phyloP scores from a whole-genome alignment of 768 basidiomycete genomes.

The Inosperma sp. region DNA sequence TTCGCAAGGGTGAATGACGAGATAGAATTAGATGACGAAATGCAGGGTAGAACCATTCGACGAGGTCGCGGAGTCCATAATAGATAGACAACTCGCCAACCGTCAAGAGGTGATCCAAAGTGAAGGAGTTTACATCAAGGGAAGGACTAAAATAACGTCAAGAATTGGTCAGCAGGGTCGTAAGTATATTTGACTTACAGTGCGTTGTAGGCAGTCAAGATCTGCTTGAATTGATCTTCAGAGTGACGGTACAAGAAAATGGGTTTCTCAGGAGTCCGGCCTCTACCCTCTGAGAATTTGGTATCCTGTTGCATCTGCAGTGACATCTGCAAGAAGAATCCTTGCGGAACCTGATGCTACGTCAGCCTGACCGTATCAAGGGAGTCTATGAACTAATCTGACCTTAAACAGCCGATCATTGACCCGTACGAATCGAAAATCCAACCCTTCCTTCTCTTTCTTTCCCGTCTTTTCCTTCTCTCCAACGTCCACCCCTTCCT shows the following conservation, averaged over 20 bases:
- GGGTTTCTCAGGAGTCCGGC: conserved; percentile 27
- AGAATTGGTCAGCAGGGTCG: conserved; percentile 12
- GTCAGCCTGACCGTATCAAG: neutral
- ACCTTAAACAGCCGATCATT: conserved; percentile 26
- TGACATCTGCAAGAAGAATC: conserved; percentile 21
- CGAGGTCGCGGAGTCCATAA: conserved; percentile 34
- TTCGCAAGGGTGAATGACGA: conserved; percentile 24
- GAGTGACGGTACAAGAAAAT: conserved; percentile 37
- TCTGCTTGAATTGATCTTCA: conserved; percentile 33
- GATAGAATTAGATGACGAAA: conserved; percentile 28
- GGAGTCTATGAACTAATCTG: neutral
- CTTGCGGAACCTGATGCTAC: conserved; percentile 13
- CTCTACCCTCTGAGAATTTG: conserved; percentile 12
- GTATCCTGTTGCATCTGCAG: conserved; percentile 12
- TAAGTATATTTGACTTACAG: conserved; percentile 25
- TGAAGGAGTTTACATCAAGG: conserved; percentile 22
- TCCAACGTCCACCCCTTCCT: neutral
- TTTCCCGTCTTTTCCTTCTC: neutral
- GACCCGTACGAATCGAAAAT: conserved; percentile 15
- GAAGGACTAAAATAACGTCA: conserved; percentile 22
- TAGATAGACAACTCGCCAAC: conserved; percentile 38
- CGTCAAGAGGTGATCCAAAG: conserved; percentile 34
- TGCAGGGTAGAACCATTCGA: conserved; percentile 34
- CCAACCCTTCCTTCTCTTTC: neutral
- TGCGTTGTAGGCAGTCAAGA: conserved; percentile 37